Conservation (phyloP, 2,329 filamentous ascomycete species). For the Fusarium sp. region DNA sequence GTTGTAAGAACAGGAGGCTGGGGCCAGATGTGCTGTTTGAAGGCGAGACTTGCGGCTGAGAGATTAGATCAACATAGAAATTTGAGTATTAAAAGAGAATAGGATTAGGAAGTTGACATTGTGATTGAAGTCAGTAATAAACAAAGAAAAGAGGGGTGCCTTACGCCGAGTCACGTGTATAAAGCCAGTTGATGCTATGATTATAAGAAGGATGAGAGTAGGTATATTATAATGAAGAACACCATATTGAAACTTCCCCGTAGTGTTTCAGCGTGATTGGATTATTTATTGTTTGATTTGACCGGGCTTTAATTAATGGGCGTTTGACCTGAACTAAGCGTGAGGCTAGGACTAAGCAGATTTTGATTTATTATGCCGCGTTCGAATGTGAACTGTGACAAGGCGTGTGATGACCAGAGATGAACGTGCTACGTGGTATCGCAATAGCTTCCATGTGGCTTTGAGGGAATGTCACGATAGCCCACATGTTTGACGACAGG, state of each 20-base stretch:
- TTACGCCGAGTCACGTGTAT: neutral
- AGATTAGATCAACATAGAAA: accelerated
- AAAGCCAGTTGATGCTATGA: neutral
- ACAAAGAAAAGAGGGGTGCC: neutral
- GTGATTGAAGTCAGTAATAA: neutral
- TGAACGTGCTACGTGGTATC: neutral
- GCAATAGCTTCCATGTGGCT: neutral
- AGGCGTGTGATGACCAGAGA: neutral
- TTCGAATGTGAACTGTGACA: neutral
- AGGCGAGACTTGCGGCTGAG: too few species aligned
- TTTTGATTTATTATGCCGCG: neutral
- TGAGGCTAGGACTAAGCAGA: neutral
- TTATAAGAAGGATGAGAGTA: too few species aligned
- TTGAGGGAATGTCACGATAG: neutral
- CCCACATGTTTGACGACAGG: neutral
- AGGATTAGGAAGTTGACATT: neutral
- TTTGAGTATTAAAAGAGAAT: accelerated
- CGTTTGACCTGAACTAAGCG: neutral
- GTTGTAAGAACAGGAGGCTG: neutral
- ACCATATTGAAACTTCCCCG: too few species aligned
- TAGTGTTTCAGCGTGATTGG: neutral
- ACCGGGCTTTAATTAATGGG: neutral
- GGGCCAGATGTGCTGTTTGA: too few species aligned
- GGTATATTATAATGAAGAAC: too few species aligned
- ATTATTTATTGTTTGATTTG: neutral